Evolutionary conservation across 139 green algal genomes (phyloP).

Genomic region (Closterium sp.): DNA sequence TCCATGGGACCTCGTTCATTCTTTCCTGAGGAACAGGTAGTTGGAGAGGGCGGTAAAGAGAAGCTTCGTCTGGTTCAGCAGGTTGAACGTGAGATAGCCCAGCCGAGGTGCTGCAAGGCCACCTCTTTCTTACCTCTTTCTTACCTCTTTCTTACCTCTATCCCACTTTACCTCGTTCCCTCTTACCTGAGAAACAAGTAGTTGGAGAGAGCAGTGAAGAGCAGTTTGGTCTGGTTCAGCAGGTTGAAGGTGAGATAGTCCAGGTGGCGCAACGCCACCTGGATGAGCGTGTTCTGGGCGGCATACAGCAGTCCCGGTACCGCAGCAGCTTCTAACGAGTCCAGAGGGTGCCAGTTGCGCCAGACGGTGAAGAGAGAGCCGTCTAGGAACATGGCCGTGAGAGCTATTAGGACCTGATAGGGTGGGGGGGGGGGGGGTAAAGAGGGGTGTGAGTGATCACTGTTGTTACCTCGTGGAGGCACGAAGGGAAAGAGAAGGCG

Average conservation of each 20-base stretch:
- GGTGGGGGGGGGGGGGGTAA: too few species aligned
- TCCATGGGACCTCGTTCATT: too few species aligned
- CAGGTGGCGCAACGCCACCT: conserved; percentile 39
- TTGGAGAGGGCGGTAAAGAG: conserved; percentile 53
- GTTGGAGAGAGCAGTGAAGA: conserved; percentile 52
- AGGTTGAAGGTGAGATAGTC: conserved; percentile 52
- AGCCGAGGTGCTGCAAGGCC: not conserved
- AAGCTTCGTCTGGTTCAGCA: conserved; percentile 58
- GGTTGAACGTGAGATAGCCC: conserved; percentile 49
- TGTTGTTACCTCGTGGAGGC: too few species aligned
- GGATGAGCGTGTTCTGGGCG: conserved; percentile 51
- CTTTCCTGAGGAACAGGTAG: conserved; percentile 41
- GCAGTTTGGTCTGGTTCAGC: conserved; percentile 55
- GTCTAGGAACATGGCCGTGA: too few species aligned
- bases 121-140: too few species aligned
- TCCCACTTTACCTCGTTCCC: too few species aligned
- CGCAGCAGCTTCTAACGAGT: not conserved
- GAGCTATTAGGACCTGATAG: too few species aligned
- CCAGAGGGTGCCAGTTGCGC: too few species aligned
- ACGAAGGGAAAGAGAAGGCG: too few species aligned
- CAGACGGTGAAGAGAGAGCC: too few species aligned
- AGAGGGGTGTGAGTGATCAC: too few species aligned
- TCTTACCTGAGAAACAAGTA: conserved; percentile 26
- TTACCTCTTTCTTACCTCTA: too few species aligned
- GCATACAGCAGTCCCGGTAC: conserved; percentile 49